Evolutionary conservation across 2,329 filamentous ascomycete genomes (phyloP).

Genomic region (Phoma sp.): DNA sequence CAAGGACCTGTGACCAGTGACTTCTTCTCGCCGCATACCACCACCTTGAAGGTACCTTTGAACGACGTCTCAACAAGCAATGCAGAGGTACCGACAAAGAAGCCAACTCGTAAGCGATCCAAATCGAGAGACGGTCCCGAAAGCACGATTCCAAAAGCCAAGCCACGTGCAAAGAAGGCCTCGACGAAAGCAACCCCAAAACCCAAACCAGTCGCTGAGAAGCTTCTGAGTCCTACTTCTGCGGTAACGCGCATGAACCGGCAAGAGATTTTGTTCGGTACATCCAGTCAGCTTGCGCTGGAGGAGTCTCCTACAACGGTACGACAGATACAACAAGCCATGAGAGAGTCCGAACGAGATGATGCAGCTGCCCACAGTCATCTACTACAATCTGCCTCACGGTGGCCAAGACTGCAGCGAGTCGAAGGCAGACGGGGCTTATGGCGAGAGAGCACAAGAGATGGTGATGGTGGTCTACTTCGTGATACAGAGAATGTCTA

Average conservation of each 20-base stretch:
- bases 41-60: constrained; percentile 30
- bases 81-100: constrained; percentile 18
- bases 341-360: constrained; percentile 43
- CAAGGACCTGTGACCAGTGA: constrained; percentile 18
- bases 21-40: constrained; percentile 34
- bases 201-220: constrained; percentile 38
- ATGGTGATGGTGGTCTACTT: constrained; percentile 39
- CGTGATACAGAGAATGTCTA: constrained; percentile 34
- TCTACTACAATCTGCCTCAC: not conserved
- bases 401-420: constrained; percentile 28
- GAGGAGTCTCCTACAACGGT: constrained; percentile 47
- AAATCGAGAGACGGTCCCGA: constrained; percentile 26
- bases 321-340: constrained; percentile 43
- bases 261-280: constrained; percentile 50
- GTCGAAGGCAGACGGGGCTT: constrained; percentile 31
- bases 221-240: constrained; percentile 46
- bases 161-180: constrained; percentile 32
- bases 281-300: constrained; percentile 48
- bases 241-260: constrained; percentile 32
- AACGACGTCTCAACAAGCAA: constrained; percentile 28
- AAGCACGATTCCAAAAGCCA: constrained; percentile 24
- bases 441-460: constrained; percentile 44
- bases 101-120: constrained; percentile 30
- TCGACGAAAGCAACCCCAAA: constrained; percentile 36
- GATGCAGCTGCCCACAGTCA: not conserved